These are phyloP conservation scores for Agaricales sp. DNA, from an alignment of 1,284 basidiomycete genomes.

Conservation along the genomic window DNA sequence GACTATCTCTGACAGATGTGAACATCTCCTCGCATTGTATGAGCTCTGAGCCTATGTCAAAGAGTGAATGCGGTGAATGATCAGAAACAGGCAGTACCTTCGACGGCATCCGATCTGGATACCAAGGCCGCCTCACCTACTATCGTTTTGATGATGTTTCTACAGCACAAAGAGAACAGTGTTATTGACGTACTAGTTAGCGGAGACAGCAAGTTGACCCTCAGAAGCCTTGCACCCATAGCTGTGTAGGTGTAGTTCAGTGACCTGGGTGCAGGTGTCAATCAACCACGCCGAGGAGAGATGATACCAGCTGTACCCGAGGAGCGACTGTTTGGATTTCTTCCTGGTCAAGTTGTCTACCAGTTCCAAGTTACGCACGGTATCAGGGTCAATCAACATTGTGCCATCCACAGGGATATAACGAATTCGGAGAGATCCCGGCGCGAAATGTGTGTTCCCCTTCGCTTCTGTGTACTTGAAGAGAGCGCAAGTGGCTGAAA, in stretches of 20 bases:
- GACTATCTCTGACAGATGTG: slow-evolving; percentile 53
- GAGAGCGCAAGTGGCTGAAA: slow-evolving; percentile 76
- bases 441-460: slow-evolving; percentile 60
- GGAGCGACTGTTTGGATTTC: slow-evolving; percentile 58
- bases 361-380: slow-evolving; percentile 79
- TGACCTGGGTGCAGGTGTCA: slow-evolving; percentile 25
- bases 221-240: slow-evolving; percentile 75
- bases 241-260: slow-evolving; percentile 81
- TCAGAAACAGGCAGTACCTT: slow-evolving; percentile 36
- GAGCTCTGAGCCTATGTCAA: slow-evolving; percentile 40
- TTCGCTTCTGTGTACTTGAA: slow-evolving; percentile 72
- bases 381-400: slow-evolving; percentile 88
- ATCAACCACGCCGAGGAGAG: not conserved
- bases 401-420: slow-evolving; percentile 79
- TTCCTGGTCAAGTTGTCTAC: slow-evolving; percentile 62
- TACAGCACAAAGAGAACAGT: not conserved
- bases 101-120: slow-evolving; percentile 74
- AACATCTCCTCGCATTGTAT: slow-evolving; percentile 70
- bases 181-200: slow-evolving; percentile 47
- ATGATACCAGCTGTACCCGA: slow-evolving; percentile 57
- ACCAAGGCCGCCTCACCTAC: slow-evolving; percentile 58
- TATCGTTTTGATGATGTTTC: slow-evolving; percentile 4
- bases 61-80: slow-evolving; percentile 14
- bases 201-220: slow-evolving; percentile 79
- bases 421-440: slow-evolving; percentile 66